Percentiles rank a stretch among this genome's conserved stretches.
These are phyloP conservation scores for Henckelia pumila DNA, from an alignment of 257 asterid species.

Conservation along the genomic window DNA sequence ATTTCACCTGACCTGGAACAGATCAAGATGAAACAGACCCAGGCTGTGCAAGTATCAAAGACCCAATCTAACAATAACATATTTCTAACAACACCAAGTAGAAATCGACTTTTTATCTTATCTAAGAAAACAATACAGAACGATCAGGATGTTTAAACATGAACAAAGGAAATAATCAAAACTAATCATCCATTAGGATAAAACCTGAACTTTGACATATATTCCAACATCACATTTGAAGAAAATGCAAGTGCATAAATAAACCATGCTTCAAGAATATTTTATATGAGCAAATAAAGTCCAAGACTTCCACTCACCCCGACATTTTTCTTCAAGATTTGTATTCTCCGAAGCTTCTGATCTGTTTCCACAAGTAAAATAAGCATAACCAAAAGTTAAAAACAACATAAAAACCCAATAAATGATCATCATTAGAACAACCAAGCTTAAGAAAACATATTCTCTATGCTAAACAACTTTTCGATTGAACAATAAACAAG, in stretches of 20 bases:
- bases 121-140: not conserved
- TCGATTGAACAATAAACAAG: not conserved
- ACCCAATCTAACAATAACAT: not conserved
- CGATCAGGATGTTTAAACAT: not conserved
- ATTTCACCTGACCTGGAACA: not conserved
- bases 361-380: constrained; percentile 8
- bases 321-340: constrained; percentile 31
- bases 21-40: not conserved
- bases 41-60: not conserved
- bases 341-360: constrained; percentile 23
- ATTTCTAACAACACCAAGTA: not conserved
- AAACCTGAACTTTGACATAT: not conserved
- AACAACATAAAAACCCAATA: not conserved
- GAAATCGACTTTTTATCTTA: not conserved
- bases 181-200: not conserved
- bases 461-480: not conserved
- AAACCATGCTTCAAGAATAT: not conserved
- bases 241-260: not conserved
- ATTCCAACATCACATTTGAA: not conserved
- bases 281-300: not conserved
- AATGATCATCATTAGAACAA: not conserved
- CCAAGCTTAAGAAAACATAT: not conserved
- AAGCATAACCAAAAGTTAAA: not conserved
- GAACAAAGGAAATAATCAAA: not conserved
- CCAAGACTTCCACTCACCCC: constrained; percentile 22